Evolutionary conservation across 176 grass and related monocot species (phyloP), one percentile per base, ranked within the genome.

Genomic region (Leersia perrieri): DNA sequence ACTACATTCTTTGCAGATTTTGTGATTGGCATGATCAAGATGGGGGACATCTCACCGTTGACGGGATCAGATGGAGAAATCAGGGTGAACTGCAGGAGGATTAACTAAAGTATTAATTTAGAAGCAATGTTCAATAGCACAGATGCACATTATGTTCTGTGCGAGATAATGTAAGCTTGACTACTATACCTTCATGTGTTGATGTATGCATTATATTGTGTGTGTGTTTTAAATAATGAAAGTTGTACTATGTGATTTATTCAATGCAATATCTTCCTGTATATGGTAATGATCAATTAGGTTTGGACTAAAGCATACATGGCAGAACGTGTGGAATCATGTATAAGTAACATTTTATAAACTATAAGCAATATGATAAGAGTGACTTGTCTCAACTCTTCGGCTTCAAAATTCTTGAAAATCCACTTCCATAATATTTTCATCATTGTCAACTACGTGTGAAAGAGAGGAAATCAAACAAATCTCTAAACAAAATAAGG

Each of bases 1-100:
- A 39, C 38, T 30, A 3, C 73, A 0, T 95, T 95, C 68, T 92
- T 92, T 29, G 18, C 14, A 0, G 93, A 95, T 41, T 95, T 95
- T 15, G 78, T 81, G 4, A 3, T 65, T 0, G 87, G 87, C 0
- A 95, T 95, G 87, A 74, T 87, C 78, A 95, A 90, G 35, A 90
- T 95, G 89, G 93, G 83, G 0, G 89, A 92, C 16, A 60, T 92
- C 29, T 10, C 25, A 2, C 93, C 87, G 0, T 63, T 95, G 66
- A 90, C 87, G 0, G 87, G 89, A 2, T 85, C 84, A 5, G 66
- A 6, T 0, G 93, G 93, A 0, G 69, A 92, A 84, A 86, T 95
- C 69, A 92, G 93, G 74, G 87, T 62, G 74, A 95, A 95, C 47
- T 92, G 92, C 88, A 92, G 89, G 18, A 83, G 53, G 53, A 6